Conservation (phyloP, 345 rosid genomes). For the Clarkia xantiana region DNA sequence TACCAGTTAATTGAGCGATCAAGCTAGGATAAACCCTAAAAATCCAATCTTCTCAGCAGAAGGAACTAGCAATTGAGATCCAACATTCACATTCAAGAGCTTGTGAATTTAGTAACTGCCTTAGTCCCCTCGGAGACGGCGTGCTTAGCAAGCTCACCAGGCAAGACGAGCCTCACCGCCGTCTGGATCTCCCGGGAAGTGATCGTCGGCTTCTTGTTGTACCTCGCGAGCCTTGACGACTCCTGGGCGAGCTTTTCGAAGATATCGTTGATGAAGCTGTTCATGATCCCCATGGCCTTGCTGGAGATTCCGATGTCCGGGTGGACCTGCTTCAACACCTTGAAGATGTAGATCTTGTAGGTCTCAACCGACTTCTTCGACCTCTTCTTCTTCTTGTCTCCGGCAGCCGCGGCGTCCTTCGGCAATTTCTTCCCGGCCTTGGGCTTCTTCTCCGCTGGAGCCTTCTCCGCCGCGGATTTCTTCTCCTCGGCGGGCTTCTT, state of each 20-base stretch:
- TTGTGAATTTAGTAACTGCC: conserved; percentile 37
- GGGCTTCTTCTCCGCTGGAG: conserved; percentile 68
- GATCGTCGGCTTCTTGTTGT: too few relatives aligned
- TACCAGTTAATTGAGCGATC: too few relatives aligned
- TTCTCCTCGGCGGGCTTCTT: too few relatives aligned
- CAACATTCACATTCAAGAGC: too few relatives aligned
- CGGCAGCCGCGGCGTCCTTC: conserved; percentile 39
- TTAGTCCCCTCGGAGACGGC: conserved; percentile 72
- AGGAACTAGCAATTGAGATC: too few relatives aligned
- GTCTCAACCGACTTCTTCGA: conserved; percentile 44
- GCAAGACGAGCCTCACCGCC: conserved; percentile 52
- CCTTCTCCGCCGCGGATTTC: conserved; percentile 51
- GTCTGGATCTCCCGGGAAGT: conserved; percentile 67
- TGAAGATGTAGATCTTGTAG: fast-evolving
- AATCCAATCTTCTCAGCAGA: too few relatives aligned
- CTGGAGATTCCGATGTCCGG: conserved; percentile 11
- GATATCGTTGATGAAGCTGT: conserved; percentile 54
- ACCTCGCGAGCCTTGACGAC: too few relatives aligned
- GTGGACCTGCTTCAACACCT: conserved; percentile 9
- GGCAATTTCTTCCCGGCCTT: conserved; percentile 75
- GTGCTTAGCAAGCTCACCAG: conserved; percentile 63
- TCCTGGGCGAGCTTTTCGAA: too few relatives aligned
- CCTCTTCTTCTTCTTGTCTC: conserved; percentile 44
- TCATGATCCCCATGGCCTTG: conserved; percentile 70
- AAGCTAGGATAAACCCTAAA: too few relatives aligned